phyloP scores from a whole-genome alignment of 2,329 filamentous ascomycete genomes.

The Ophiostoma fasciatum region DNA sequence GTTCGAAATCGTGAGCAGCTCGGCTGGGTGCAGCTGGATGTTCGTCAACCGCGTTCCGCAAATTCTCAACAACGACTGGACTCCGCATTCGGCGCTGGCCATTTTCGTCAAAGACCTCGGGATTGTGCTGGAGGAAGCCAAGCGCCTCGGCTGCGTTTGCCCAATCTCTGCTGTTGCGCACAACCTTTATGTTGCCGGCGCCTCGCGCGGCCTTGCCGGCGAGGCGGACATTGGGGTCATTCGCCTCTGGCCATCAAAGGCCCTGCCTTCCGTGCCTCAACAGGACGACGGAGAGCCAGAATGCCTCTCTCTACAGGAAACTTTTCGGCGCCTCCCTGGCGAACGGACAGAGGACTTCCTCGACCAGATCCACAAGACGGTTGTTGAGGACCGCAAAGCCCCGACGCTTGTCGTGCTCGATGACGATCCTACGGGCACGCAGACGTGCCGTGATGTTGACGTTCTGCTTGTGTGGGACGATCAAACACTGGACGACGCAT shows the following conservation, averaged over 20 bases:
- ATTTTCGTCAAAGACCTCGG: conserved; percentile 23
- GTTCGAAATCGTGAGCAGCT: conserved; percentile 29
- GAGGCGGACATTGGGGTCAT: conserved; percentile 22
- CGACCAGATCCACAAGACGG: background rate
- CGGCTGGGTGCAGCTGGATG: conserved; percentile 23
- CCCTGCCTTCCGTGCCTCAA: too few relatives aligned
- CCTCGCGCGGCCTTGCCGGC: conserved; percentile 17
- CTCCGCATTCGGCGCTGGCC: conserved; percentile 19
- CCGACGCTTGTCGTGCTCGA: too few relatives aligned
- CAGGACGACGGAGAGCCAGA: background rate
- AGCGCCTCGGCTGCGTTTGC: conserved; percentile 15
- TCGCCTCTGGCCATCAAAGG: conserved; percentile 21
- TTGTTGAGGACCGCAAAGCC: conserved; percentile 10
- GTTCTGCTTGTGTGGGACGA: too few relatives aligned
- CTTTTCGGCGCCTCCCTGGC: background rate
- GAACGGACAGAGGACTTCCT: background rate
- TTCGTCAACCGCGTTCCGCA: conserved; percentile 22
- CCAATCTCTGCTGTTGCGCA: conserved; percentile 19
- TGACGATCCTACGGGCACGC: too few relatives aligned
- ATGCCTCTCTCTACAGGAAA: background rate
- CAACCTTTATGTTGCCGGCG: conserved; percentile 20
- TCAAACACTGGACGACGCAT: too few relatives aligned
- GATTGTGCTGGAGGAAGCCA: conserved; percentile 19
- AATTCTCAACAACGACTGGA: conserved; percentile 19
- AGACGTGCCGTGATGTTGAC: too few relatives aligned